Base-by-base conservation (phyloP, 2,329 filamentous ascomycete species). In the Periconia digitata region DNA sequence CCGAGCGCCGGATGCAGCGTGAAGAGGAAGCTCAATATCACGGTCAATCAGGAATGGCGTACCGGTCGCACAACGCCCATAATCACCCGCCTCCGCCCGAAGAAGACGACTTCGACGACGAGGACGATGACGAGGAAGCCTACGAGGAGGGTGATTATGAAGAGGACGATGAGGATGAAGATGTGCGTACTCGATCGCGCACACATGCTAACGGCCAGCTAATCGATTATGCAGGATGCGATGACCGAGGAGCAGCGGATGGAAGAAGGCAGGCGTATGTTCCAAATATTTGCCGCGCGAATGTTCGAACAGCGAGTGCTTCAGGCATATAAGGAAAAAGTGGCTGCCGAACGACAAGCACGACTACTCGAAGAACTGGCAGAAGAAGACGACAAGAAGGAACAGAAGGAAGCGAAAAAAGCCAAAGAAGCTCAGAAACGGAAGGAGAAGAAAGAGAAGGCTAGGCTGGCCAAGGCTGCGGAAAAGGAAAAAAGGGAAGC, bases 251-350 rank as follows among this genome's bases (percentile, higher is more conserved):
- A 96, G 75, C 92, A 97, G 77, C 89, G 94, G 53, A 97, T 99
- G 94, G 92, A 97, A 71, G 94, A 99, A 78, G 94, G 94, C 52
- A 85, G 94, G 47, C 83, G 92, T 60, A 99, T 99, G 94, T 99
- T 99, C 70, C 94, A 99, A 72, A 97, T 99, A 71, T 99, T 99
- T 72, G 94, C 94, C 52, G 94, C 94, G 49, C 86, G 94, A 55
- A 99, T 99, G 94, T 99, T 99, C 72, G 94, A 99, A 75, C 94
- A 99, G 72, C 83, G 94, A 55, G 94, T 99, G 18, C 80, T 99
- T 50, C 92, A 89, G 36, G 94, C 94, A n/a, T 99, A 99, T 74
- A 89, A 91, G 71, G 92, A 97, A 75, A 96, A 96, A 71, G 92
- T 99, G 3, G 90, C 94, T 16, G 85, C 87, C 61, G 92, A 99